Base-by-base conservation (phyloP, 768 basidiomycete genomes). In the Leccinum pellstonianum region DNA sequence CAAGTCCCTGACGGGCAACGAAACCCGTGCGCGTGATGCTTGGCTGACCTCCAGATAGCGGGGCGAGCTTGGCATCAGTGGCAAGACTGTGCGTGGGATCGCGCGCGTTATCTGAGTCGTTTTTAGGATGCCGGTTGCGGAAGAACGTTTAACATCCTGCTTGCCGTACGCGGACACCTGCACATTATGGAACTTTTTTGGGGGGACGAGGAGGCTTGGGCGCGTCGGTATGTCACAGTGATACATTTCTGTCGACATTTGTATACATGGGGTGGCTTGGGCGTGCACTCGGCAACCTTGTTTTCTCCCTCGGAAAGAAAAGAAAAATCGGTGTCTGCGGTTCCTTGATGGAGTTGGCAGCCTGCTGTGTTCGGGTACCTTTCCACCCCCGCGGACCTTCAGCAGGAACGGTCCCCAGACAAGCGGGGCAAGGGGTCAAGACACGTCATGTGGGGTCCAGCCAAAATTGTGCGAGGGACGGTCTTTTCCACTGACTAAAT, bases 31-130 rank as follows among this genome's bases (percentile, higher is more conserved):
- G 23, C 23, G 23, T 11, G 60, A 64, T 15, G 63, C 70, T 15
- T 61, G 62, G 25, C 54, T 76, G 31, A 79, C 64, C 59, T 83
- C 72, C 56, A 87, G 68, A 17, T 17, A 38, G 38, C 17, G 17
- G 8, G 17, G 6, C 84, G 76, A 64, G 84, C 83, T 23, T 75
- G 58, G 80, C 66, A 29, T 57, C 61, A 27, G 80, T 80, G 31
- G 83, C 79, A 88, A 87, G 35, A 87, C 69, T 3, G 78, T 77
- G 4, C 3, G 78, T 77, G 4, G 82, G 46, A 47, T 14, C 46
- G 5, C 46, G 23, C 47, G 47, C 23, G 46, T 52, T 57, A 21
- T 46, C 19, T 19, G 4, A 43, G 10, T 43, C n/a, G 41, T 7
- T 3, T 43, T 43, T 2, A 41, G 38, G 41, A 37, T 0, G 12